phyloP scores from a whole-genome alignment of 495 filamentous ascomycete genomes.

The Neurospora discreta region DNA sequence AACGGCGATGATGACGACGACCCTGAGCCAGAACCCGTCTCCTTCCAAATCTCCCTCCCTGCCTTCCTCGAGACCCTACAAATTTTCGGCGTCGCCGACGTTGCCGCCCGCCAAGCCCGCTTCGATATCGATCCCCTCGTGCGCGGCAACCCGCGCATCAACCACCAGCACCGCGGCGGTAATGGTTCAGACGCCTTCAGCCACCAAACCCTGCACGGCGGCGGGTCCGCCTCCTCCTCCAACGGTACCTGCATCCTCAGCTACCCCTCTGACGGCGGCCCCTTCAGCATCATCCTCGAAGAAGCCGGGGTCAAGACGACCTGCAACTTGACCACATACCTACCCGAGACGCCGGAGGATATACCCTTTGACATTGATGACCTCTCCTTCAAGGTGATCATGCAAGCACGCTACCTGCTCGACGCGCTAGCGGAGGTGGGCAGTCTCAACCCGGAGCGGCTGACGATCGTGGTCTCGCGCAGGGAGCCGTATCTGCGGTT shows the following conservation, averaged over 20 bases:
- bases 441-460: constrained; percentile 51
- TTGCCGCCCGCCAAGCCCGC: constrained; percentile 38
- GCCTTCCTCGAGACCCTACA: constrained; percentile 89
- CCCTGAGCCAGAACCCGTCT: constrained; percentile 26
- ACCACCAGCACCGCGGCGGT: neutral
- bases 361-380: constrained; percentile 76
- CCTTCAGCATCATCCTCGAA: constrained; percentile 69
- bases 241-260: constrained; percentile 65
- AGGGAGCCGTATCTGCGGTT: constrained; percentile 63
- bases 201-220: constrained; percentile 48
- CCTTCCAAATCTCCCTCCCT: constrained; percentile 75
- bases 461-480: constrained; percentile 53
- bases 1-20: constrained; percentile 11
- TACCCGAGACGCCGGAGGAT: constrained; percentile 53
- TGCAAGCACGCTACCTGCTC: constrained; percentile 70
- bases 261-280: constrained; percentile 59
- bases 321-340: constrained; percentile 86
- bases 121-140: constrained; percentile 38
- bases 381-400: constrained; percentile 87
- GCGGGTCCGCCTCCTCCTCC: constrained; percentile 37
- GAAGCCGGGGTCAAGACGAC: constrained; percentile 82
- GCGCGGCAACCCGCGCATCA: constrained; percentile 35
- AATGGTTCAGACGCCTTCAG: constrained; percentile 51
- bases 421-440: constrained; percentile 77
- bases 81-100: constrained; percentile 76